phyloP scores from a whole-genome alignment of 225 moss, liverwort and hornwort species.

The Anthoceros angustus region DNA sequence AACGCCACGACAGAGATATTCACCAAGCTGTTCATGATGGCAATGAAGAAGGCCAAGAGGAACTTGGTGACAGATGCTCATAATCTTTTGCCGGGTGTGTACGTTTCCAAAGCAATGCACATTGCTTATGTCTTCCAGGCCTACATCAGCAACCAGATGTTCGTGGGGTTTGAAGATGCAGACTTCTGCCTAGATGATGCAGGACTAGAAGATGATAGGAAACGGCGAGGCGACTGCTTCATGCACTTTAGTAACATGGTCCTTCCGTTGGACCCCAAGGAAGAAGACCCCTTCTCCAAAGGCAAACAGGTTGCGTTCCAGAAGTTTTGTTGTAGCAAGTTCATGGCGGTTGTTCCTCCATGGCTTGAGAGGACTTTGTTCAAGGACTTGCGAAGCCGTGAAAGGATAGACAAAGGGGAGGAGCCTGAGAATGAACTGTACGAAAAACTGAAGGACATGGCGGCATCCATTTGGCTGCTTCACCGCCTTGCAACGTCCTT shows the following conservation, averaged over 20 bases:
- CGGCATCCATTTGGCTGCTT: background rate
- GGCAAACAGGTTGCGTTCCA: background rate
- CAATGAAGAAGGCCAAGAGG: background rate
- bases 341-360: slow-evolving; percentile 1
- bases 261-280: background rate
- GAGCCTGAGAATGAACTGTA: background rate
- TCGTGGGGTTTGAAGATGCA: background rate
- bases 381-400: background rate
- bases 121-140: slow-evolving; percentile 3
- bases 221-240: background rate
- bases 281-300: slow-evolving; percentile 1
- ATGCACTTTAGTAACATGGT: background rate
- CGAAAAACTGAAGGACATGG: slow-evolving; percentile 1
- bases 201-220: background rate
- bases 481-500: slow-evolving; percentile 4
- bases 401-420: background rate
- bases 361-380: slow-evolving; percentile 1
- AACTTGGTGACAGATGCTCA: background rate
- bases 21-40: background rate
- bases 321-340: background rate
- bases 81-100: background rate
- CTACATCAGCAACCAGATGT: slow-evolving; percentile 3
- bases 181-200: background rate
- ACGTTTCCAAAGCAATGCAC: background rate
- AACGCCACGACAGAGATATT: background rate